Evolutionary conservation across 805 yeast genomes (phyloP).

Genomic region (Ogataea trehaloabstinens): DNA sequence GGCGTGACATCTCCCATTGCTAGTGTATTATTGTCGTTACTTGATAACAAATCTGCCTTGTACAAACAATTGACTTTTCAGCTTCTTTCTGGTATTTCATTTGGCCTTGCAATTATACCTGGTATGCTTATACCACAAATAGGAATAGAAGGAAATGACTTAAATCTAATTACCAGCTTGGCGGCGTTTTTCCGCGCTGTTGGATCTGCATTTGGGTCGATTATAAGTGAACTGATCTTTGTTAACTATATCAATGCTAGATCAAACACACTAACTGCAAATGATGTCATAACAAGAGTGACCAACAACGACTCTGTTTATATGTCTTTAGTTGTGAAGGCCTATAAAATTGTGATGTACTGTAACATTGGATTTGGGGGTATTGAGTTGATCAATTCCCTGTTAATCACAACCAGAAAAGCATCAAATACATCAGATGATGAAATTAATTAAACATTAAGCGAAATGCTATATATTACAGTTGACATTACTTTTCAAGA

Average conservation of each 20-base stretch:
- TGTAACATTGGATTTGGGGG: slow-evolving; percentile 20
- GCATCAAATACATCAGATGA: background rate
- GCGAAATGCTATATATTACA: too few relatives aligned
- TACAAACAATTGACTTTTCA: slow-evolving; percentile 43
- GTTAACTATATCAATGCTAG: slow-evolving; percentile 10
- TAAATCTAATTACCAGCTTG: slow-evolving; percentile 47
- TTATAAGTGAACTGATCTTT: slow-evolving; percentile 41
- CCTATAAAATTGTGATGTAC: slow-evolving; percentile 19
- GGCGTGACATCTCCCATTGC: slow-evolving; percentile 43
- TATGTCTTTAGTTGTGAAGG: slow-evolving; percentile 11
- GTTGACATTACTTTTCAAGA: slow-evolving; percentile 1
- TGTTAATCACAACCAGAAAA: slow-evolving; percentile 9
- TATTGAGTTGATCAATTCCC: slow-evolving; percentile 10
- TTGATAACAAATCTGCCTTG: slow-evolving; percentile 37
- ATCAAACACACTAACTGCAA: background rate
- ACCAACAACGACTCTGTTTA: slow-evolving; percentile 4
- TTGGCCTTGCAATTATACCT: slow-evolving; percentile 49
- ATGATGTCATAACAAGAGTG: slow-evolving; percentile 4
- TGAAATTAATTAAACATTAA: too few relatives aligned
- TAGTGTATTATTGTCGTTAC: slow-evolving; percentile 41
- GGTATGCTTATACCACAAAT: slow-evolving; percentile 44
- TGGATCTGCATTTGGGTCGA: slow-evolving; percentile 48
- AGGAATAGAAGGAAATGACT: slow-evolving; percentile 42
- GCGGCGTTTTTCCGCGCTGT: slow-evolving; percentile 44
- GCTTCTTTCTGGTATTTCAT: slow-evolving; percentile 44